These are phyloP conservation scores for Pichia insulana DNA, from an alignment of 805 yeast species.

Conservation along the genomic window DNA sequence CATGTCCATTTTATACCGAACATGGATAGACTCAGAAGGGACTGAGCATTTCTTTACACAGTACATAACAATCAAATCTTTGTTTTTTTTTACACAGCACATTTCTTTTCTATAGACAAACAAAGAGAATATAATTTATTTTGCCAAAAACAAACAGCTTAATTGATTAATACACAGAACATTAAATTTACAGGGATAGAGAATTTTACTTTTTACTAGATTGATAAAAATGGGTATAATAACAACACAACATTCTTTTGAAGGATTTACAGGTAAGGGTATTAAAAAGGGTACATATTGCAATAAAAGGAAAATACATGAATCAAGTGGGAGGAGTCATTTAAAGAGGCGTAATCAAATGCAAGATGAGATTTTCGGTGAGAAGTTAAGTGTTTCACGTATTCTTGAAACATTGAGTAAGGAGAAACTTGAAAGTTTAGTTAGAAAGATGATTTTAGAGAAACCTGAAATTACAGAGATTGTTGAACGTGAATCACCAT, in stretches of 20 bases:
- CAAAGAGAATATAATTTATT: too few relatives aligned
- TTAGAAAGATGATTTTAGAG: slow-evolving; percentile 42
- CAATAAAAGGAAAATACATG: slow-evolving; percentile 2
- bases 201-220: background rate
- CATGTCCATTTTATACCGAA: too few relatives aligned
- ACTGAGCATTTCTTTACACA: too few relatives aligned
- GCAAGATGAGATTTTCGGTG: slow-evolving; percentile 37
- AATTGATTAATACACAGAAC: too few relatives aligned
- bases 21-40: too few relatives aligned
- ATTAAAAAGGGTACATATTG: background rate
- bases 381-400: slow-evolving; percentile 52
- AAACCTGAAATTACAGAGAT: slow-evolving; percentile 57
- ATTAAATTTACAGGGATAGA: too few relatives aligned
- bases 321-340: background rate
- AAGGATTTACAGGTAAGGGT: background rate
- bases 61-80: too few relatives aligned
- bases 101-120: too few relatives aligned
- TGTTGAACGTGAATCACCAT: slow-evolving; percentile 45
- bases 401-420: slow-evolving; percentile 62
- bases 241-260: too few relatives aligned
- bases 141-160: too few relatives aligned
- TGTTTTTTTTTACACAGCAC: too few relatives aligned
- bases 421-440: slow-evolving; percentile 41
- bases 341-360: background rate
- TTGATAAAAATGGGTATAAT: background rate